Evolutionary conservation across 495 filamentous ascomycete genomes (phyloP), one percentile per base, ranked within the genome.

Genomic region (Sphaerosporella brunnea): DNA sequence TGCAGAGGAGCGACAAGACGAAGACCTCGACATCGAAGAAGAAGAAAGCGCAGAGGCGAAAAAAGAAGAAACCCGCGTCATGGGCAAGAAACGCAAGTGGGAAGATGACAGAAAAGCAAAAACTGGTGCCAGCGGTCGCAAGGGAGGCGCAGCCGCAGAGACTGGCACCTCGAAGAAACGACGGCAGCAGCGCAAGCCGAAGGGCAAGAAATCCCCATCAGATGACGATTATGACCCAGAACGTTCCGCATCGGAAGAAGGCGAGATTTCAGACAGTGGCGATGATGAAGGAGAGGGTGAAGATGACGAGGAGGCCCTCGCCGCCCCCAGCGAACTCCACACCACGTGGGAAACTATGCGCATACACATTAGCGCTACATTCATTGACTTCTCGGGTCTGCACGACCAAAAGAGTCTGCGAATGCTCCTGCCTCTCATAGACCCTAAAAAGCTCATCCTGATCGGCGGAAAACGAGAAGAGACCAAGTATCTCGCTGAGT

Each of bases 81-180:
- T 95, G 28, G 92, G 92, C 19, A 85, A 88, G 67, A 97, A 97
- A 63, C 73, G 90, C 37, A 86, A 84, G 64, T 95, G 86, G 83
- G n/a, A n/a, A n/a, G 81, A 85, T 46, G 85, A 93, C 48, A 28
- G 35, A 23, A 11, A 25, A 5, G 52, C 45, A 20, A 58, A 53
- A 49, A 30, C 47, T 39, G 61, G 40, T 32, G 50, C 21, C 45
- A 36, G 13, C 44, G 55, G 38, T 53, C 55, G 30, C 50, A 51
- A 50, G 48, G 51, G 35, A 50, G 59, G 45, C 51, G 54, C 36
- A 40, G 51, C 34, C 21, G 45, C 45, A 53, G n/a, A n/a, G n/a
- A 13, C 11, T 11, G 40, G 26, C 11, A 43, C 26, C 20, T 11
- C 9, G 7, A 38, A 62, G 47, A 36, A 30, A 40, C 30, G 47